Evolutionary conservation across 1,139 yeast species (phyloP), one percentile per base, ranked within the genome.

Genomic region (Yamadazyma sp.): DNA sequence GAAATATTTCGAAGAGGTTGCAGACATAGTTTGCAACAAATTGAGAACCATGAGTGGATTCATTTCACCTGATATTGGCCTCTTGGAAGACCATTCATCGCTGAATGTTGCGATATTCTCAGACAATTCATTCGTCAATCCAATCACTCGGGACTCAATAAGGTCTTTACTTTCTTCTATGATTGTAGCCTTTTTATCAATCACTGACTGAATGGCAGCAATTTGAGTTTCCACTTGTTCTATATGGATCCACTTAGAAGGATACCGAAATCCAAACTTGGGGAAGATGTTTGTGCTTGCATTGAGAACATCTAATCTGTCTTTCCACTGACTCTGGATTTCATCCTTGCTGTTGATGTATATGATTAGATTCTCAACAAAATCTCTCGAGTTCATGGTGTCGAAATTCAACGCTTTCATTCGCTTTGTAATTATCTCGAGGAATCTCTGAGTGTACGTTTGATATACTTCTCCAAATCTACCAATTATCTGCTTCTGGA

Each of bases 151-250:
- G 3, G 74, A 60, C 1, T 62, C 46, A 16, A 82, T 60, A 0
- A 67, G 52, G 12, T 69, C 78, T 14, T 52, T 47, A 41, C 80
- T 75, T 1, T 65, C 64, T 6, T 67, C 59, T n/a, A 86, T 61
- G 6, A 66, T 50, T 2, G 47, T 45, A 4, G 57, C 51, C 45
- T 76, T 76, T 25, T 60, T 58, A 0, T 50, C 51, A 21, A 79
- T 45, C 2, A 82, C 57, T 15, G 76, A 70, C 1, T 53, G 47
- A 8, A 86, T 55, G 5, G 77, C 66, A 1, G 67, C 55, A 42
- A 73, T 56, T 38, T 76, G 78, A 40, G 66, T 70, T 20, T 78
- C 82, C 2, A 87, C 48, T 48, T 86, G 94, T 33, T 85, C 94
- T 31, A 68, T 66, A 52, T 66, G 77, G 1, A 82, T 46, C 87